Evolutionary conservation across 306 rosid genomes (phyloP).

Genomic region (Rubus parviflorus): DNA sequence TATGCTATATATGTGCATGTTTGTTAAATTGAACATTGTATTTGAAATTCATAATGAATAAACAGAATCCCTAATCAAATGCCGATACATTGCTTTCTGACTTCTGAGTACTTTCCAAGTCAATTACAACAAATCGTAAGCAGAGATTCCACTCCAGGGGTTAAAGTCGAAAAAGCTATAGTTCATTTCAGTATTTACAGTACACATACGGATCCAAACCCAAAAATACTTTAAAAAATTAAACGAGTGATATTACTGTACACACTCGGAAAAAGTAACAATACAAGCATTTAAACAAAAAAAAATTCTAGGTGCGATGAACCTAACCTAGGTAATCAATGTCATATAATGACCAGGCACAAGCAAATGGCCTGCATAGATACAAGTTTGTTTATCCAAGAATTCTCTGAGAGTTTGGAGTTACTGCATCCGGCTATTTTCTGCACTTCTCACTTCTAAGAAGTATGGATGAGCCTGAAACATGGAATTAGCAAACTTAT

Average conservation of each 20-base stretch:
- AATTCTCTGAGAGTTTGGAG: background rate
- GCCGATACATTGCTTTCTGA: background rate
- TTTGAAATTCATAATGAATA: background rate
- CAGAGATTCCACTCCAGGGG: background rate
- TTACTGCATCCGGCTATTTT: slow-evolving; percentile 41
- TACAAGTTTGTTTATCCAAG: slow-evolving; percentile 4
- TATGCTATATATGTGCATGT: background rate
- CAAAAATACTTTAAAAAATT: background rate
- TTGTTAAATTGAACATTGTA: background rate
- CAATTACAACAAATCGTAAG: background rate
- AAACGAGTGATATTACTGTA: background rate
- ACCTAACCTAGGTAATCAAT: slow-evolving; percentile 13
- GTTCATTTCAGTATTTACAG: background rate
- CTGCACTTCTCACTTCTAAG: slow-evolving; percentile 51
- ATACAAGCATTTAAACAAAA: background rate
- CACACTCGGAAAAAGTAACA: background rate
- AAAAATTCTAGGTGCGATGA: slow-evolving; percentile 1
- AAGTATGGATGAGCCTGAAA: slow-evolving; percentile 57
- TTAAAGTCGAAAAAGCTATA: background rate
- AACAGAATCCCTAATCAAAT: background rate
- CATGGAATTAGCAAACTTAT: background rate
- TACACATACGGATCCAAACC: background rate
- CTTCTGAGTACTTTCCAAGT: background rate
- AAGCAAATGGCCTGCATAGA: background rate
- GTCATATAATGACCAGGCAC: background rate